Evolutionary conservation across 495 filamentous ascomycete species (phyloP).

Genomic region (Penicillium coffeae): DNA sequence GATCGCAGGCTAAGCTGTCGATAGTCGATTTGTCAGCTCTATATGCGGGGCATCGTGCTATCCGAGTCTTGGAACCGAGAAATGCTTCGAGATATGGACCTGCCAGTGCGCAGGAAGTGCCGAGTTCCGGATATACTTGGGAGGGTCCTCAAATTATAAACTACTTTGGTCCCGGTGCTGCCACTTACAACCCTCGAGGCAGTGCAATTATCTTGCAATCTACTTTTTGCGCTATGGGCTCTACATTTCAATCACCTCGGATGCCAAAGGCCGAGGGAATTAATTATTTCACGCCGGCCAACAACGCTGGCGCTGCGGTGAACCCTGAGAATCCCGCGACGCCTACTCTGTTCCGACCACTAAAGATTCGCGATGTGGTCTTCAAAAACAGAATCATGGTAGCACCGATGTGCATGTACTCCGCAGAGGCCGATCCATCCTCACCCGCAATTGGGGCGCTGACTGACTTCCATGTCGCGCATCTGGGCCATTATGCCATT

Average conservation of each 20-base stretch:
- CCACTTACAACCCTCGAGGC: too few relatives aligned
- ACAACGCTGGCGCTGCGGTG: slow-evolving; percentile 52
- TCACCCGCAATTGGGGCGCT: slow-evolving; percentile 54
- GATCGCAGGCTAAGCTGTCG: too few relatives aligned
- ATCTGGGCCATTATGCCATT: slow-evolving; percentile 57
- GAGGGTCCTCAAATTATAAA: too few relatives aligned
- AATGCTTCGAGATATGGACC: too few relatives aligned
- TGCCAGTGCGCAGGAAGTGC: too few relatives aligned
- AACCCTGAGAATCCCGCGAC: slow-evolving; percentile 34
- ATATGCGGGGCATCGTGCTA: too few relatives aligned
- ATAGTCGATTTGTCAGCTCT: too few relatives aligned
- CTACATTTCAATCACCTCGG: slow-evolving; percentile 15
- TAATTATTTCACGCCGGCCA: slow-evolving; percentile 58
- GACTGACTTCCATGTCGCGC: slow-evolving; percentile 67
- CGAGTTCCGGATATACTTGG: too few relatives aligned
- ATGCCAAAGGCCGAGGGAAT: slow-evolving; percentile 16
- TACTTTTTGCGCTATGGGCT: slow-evolving; percentile 13
- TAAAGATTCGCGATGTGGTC: slow-evolving; percentile 61
- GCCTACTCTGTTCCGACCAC: slow-evolving; percentile 62
- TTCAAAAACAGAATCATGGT: slow-evolving; percentile 70
- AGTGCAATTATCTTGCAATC: too few relatives aligned
- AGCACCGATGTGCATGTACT: slow-evolving; percentile 61
- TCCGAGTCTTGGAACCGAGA: too few relatives aligned
- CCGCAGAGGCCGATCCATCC: slow-evolving; percentile 41
- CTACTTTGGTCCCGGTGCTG: too few relatives aligned